Evolutionary conservation across 1,284 basidiomycete genomes (phyloP).

Genomic region (Heliocybe sulcata): DNA sequence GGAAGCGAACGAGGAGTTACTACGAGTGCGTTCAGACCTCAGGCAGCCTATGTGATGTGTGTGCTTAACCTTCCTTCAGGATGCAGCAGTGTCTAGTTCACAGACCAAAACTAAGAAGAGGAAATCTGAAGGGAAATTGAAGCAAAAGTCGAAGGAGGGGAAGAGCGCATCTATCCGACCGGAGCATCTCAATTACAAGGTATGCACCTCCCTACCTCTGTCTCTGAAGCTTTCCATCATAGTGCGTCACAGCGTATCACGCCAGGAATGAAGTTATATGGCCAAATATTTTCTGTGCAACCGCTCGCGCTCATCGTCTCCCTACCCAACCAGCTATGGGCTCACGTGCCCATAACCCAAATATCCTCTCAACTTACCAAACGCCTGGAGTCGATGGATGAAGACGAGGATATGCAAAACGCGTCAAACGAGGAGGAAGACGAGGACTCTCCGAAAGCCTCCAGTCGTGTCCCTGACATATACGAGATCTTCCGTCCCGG

Average conservation of each 20-base stretch:
- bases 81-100: conserved; percentile 15
- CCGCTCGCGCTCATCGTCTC: conserved; percentile 91
- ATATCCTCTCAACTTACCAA: conserved; percentile 82
- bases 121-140: conserved; percentile 41
- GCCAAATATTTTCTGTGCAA: conserved; percentile 81
- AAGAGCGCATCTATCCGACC: conserved; percentile 55
- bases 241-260: conserved; percentile 55
- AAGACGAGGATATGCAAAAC: conserved; percentile 28
- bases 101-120: conserved; percentile 36
- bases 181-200: conserved; percentile 95
- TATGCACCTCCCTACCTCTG: conserved; percentile 20
- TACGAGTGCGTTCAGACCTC: conserved; percentile 38
- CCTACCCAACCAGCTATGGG: conserved; percentile 91
- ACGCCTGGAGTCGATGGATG: conserved; percentile 56
- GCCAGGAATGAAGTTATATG: conserved; percentile 83
- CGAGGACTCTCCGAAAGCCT: conserved; percentile 18
- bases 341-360: conserved; percentile 93
- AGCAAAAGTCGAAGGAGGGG: conserved; percentile 25
- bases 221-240: neutral
- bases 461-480: conserved; percentile 54
- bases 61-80: conserved; percentile 10
- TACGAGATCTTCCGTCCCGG: conserved; percentile 76
- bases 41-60: conserved; percentile 7
- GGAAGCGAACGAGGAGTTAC: conserved; percentile 80
- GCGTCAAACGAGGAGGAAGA: conserved; percentile 37